Evolutionary conservation across 345 rosid genomes (phyloP), one percentile per base, ranked within the genome.

Genomic region (Lumnitzera littorea): DNA sequence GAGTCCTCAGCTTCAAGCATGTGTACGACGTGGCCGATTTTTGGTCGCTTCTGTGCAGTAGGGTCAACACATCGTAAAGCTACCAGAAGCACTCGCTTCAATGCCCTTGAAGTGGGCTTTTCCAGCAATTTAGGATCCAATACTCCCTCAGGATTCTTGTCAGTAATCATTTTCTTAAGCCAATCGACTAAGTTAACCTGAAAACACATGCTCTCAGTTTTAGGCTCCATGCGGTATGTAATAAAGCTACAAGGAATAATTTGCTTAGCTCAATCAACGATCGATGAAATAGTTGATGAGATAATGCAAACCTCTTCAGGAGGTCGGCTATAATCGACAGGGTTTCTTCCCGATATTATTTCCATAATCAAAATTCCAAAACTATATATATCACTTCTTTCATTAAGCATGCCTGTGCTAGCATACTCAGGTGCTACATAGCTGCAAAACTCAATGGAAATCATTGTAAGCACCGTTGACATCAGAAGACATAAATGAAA

Each of bases 371-470:
- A 76, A 67, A 91, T 80, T 12, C 98, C 98, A 15, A 91, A 91
- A 63, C 98, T 83, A 56, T 86, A 91, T 54, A 82, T 78, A 60
- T 91, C 98, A 61, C 91, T 84, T 70, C 82, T 81, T 75, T 85
- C 91, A 43, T 82, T 85, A 48, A 85, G 68, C 87, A 88, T 91
- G 17, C 96, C 98, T 0, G 96, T 86, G 72, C 98, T 84, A 24
- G 96, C 98, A 70, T 91, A 91, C 66, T 91, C 98, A 13, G 98
- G 98, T 63, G 98, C 91, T 53, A 91, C 98, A 64, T 91, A 91
- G 41, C 96, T 91, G 62, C 67, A 72, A 62, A 76, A 51, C 50
- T 25, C 47, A 8, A 15, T 62, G 29, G 17, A 12, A 48, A 61
- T 46, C 50, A 16, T 55, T 20, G 8, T n/a, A 12, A 52, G 58